Evolutionary conservation across 2,329 filamentous ascomycete genomes (phyloP).

Genomic region (Penicillium frequentans): DNA sequence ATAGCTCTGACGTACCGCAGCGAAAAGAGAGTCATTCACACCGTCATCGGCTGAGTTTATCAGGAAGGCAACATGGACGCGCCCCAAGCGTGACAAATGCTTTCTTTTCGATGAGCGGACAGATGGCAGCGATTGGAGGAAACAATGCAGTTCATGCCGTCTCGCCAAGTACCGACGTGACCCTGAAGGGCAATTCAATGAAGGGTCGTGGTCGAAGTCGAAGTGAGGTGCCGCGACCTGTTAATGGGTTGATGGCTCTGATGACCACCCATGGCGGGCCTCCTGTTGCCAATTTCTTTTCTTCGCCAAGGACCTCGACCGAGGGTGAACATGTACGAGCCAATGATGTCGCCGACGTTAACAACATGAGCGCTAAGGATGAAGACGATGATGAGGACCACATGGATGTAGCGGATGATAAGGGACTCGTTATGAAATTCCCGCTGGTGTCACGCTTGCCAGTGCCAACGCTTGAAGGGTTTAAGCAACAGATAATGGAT

Average conservation of each 20-base stretch:
- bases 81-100: conserved; percentile 44
- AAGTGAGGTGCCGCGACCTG: conserved; percentile 54
- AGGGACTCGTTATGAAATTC: conserved; percentile 62
- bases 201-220: conserved; percentile 54
- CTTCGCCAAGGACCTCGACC: conserved; percentile 32
- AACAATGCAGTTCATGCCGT: conserved; percentile 60
- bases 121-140: conserved; percentile 46
- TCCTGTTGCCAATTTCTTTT: conserved; percentile 56
- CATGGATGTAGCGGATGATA: conserved; percentile 59
- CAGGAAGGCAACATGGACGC: conserved; percentile 30
- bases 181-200: conserved; percentile 48
- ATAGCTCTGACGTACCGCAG: conserved; percentile 19
- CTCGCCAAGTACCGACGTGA: conserved; percentile 36
- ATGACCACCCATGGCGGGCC: conserved; percentile 60
- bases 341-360: conserved; percentile 11
- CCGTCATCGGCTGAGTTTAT: conserved; percentile 39
- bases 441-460: conserved; percentile 66
- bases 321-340: conserved; percentile 14
- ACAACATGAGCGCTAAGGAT: conserved; percentile 42
- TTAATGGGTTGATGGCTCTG: conserved; percentile 51
- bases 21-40: conserved; percentile 36
- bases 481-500: conserved; percentile 69
- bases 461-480: conserved; percentile 71
- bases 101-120: conserved; percentile 46
- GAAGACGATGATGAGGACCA: conserved; percentile 59